Evolutionary conservation across 2,329 filamentous ascomycete species (phyloP), one percentile per base, ranked within the genome.

Genomic region (Pestalotiopsis sp.): DNA sequence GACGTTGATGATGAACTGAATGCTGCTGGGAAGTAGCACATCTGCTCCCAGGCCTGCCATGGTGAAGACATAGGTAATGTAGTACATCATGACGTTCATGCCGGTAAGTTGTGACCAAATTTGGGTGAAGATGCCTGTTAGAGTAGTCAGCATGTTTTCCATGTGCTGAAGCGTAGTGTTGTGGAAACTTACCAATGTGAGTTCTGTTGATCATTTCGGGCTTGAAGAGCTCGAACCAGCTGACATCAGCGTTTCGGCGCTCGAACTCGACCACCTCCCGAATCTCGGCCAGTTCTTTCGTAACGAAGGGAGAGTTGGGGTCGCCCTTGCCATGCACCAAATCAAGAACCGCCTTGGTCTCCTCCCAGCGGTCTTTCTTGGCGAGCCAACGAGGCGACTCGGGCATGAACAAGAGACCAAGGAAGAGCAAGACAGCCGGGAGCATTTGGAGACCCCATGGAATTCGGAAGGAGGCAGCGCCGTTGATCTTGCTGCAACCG

Each of bases 1-100:
- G 1, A 95, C 92, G 78, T 95, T 95, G 83, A 95, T 93, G 73
- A 94, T 85, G 77, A 92, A 93, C 75, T 93, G 89, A 71, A 93
- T 93, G 11, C 87, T 89, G 20, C 89, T 91, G 7, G 91, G 86
- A 59, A 92, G 79, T 9, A 93, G 84, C 49, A 89, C 86, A 66
- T 84, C 85, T 72, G 88, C 86, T 1, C 79, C 81, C n/a, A 91
- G 82, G 11, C 91, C 91, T 17, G 91, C 90, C 91, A 93, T 93
- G 12, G 84, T 84, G 78, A 93, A 93, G 69, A 93, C 87, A 72
- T 92, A 92, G 62, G 84, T 85, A 71, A 92, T 91, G 75, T 92
- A 92, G 80, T 90, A 91, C 89, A 90, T 84, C 91, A 89, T 91
- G 49, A 89, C 90, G 74, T 93, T 93, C 91, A 93, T 93, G 20